Evolutionary conservation across 169 alveolate species (phyloP).

Genomic region (Plasmodium coatneyi): DNA sequence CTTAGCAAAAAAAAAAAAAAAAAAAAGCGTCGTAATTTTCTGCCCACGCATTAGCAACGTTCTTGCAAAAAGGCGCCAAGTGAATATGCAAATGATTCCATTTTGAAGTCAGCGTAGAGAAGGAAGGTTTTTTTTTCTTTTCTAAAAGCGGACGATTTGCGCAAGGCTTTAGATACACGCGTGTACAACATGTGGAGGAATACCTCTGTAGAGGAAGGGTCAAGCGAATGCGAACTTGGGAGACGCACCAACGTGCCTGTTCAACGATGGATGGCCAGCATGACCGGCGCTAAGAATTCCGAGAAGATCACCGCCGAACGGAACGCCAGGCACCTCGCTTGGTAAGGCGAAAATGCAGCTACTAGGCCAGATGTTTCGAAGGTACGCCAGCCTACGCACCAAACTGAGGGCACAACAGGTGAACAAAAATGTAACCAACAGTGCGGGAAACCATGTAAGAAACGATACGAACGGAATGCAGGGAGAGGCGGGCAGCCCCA

Average conservation of each 20-base stretch:
- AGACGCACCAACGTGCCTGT: not conserved
- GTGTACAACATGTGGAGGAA: not conserved
- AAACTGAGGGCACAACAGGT: constrained; percentile 15
- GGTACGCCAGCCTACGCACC: constrained; percentile 21
- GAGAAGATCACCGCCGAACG: not conserved
- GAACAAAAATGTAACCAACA: constrained; percentile 1
- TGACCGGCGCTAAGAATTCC: not conserved
- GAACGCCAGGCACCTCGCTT: not conserved
- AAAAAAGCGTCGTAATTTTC: not conserved
- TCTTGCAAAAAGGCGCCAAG: not conserved
- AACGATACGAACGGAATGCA: not conserved
- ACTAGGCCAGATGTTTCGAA: not conserved
- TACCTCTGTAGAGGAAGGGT: not conserved
- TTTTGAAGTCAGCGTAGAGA: not conserved
- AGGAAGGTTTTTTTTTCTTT: not conserved
- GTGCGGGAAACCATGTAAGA: not conserved
- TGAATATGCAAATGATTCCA: not conserved
- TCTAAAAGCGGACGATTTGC: not conserved
- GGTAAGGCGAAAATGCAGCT: constrained; percentile 16
- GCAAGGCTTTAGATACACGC: not conserved
- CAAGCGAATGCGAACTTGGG: not conserved
- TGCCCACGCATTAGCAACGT: not conserved
- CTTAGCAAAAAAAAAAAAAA: not conserved
- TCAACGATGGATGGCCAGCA: not conserved
- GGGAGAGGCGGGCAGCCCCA: not conserved